Base-by-base conservation (phyloP, 176 grass and related monocot genomes). In the Microstegium vimineum region DNA sequence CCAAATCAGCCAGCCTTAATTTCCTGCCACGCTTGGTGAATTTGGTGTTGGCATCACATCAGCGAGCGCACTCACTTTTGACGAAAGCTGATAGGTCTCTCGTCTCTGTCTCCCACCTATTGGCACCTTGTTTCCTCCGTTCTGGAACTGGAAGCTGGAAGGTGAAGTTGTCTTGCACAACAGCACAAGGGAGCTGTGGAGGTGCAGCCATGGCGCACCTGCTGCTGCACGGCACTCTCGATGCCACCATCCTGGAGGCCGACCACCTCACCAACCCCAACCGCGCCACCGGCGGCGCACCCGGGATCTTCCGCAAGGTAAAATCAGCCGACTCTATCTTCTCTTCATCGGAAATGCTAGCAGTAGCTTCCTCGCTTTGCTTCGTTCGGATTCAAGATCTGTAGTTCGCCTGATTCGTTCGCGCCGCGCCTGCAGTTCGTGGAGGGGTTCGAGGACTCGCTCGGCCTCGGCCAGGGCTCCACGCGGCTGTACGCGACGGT, bases 401-500 rank as follows among this genome's bases (percentile, higher is more conserved):
- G 31, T 27, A 32, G 6, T 9, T 42, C 66, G 63, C 37, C 22
- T 54, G 56, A 80, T 51, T 73, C 40, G n/a, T 16, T 14, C 38
- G 5, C 3, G 4, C 18, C 60, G 27, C 4, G 38, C 45, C 4
- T 69, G 83, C 46, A 98, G 95, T 78, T 98, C 33, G 88, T 93
- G 74, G 89, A 91, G 68, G 95, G 92, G 76, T 80, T 98, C 62
- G 90, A 93, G 86, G 92, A 95, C 3, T 71, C 82, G 41, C 61
- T 95, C 22, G 86, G 93, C 62, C 23, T 91, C 35, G 95, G 95
- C 33, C 94, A 93, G 77, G 92, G 95, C 8, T 46, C 89, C 66
- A 88, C 95, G 59, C 90, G 87, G 80, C 75, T 95, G 45, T 99
- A 95, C 86, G 96, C 93, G 23, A 95, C 90, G 18, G 78, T 99